Percentiles rank a stretch among this genome's conserved stretches.
These are phyloP conservation scores for Scheffersomyces parashehatae DNA, from an alignment of 1,139 yeast species.

Conservation along the genomic window DNA sequence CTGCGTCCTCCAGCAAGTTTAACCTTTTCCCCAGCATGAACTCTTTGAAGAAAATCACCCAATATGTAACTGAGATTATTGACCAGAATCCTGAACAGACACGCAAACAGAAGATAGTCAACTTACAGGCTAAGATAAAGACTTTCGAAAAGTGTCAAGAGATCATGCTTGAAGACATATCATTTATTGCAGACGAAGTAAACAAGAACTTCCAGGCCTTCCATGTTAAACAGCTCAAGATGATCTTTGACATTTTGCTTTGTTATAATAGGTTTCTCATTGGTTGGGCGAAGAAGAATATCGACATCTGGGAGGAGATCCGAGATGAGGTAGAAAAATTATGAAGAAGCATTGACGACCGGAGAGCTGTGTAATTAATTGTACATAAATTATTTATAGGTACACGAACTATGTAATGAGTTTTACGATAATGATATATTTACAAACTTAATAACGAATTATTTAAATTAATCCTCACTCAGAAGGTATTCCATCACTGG, in stretches of 20 bases:
- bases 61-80: constrained; percentile 66
- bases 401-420: too few species aligned
- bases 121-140: constrained; percentile 52
- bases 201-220: constrained; percentile 51
- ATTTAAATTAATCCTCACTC: not conserved
- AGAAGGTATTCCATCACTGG: constrained; percentile 33
- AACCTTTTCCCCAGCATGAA: constrained; percentile 26
- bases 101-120: constrained; percentile 55
- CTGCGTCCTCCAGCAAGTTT: constrained; percentile 13
- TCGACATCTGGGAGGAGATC: constrained; percentile 75
- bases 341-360: constrained; percentile 4
- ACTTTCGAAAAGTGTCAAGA: constrained; percentile 57
- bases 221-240: constrained; percentile 50
- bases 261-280: constrained; percentile 60
- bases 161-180: constrained; percentile 58
- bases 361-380: too few species aligned
- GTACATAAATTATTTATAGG: too few species aligned
- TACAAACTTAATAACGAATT: too few species aligned
- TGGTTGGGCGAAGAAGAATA: constrained; percentile 70
- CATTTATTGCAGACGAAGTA: constrained; percentile 53
- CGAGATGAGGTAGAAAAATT: constrained; percentile 39
- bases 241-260: constrained; percentile 41
- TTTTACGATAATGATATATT: too few species aligned
- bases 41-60: constrained; percentile 56
- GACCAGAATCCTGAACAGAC: constrained; percentile 72